These are phyloP conservation scores for Sphagnum fallax DNA, from an alignment of 228 moss, liverwort and hornwort genomes.

Conservation along the genomic window DNA sequence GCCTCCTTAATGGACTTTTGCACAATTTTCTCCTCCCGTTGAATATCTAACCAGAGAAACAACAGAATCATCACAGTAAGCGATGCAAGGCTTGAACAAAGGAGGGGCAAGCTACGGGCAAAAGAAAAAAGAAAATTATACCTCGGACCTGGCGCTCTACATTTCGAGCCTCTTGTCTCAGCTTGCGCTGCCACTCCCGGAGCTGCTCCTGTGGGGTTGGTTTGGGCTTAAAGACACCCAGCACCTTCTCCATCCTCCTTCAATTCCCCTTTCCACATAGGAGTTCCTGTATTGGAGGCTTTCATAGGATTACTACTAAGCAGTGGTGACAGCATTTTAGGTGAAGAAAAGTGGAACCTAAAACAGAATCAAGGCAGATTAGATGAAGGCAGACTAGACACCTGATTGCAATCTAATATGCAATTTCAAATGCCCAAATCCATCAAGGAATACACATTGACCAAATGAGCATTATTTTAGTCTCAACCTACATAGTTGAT, in stretches of 20 bases:
- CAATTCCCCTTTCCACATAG: neutral
- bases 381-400: no score
- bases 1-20: conserved; percentile 87
- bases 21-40: conserved; percentile 82
- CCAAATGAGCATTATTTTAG: no score
- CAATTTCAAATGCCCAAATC: no score
- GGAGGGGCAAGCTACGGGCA: neutral
- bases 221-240: conserved; percentile 67
- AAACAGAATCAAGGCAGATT: no score
- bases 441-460: no score
- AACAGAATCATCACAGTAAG: neutral
- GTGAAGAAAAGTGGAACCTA: no score
- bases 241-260: conserved; percentile 72
- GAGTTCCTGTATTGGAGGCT: no score
- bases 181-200: conserved; percentile 81
- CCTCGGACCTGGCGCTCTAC: conserved; percentile 86
- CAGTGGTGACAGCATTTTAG: no score
- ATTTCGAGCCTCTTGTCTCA: conserved; percentile 74
- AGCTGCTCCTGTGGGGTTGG: conserved; percentile 73
- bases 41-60: conserved; percentile 44
- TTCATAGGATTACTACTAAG: no score
- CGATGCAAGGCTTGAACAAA: neutral
- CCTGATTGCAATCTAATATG: no score
- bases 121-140: conserved; percentile 8
- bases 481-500: no score